Percentiles rank a stretch among this genome's conserved stretches.
Evolutionary conservation across 805 yeast genomes (phyloP).

Genomic region (Candida ipomoeae): DNA sequence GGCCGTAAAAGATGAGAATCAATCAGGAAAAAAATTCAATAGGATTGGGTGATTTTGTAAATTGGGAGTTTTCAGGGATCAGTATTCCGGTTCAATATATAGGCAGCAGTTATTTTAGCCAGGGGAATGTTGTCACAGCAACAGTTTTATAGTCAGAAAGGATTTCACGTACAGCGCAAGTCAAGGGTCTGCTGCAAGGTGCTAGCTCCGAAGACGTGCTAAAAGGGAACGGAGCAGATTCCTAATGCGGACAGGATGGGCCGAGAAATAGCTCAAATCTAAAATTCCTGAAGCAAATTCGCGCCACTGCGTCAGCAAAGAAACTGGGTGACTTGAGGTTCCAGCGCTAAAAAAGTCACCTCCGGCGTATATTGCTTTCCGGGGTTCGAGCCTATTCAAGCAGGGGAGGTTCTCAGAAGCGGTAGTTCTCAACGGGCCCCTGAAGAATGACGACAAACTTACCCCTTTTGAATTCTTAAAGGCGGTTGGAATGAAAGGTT

Average conservation of each 20-base stretch:
- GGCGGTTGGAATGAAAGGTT: too few relatives aligned
- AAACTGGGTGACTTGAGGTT: not conserved
- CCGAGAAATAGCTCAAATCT: not conserved
- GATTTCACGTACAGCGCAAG: not conserved
- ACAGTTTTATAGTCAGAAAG: not conserved
- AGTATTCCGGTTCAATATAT: too few relatives aligned
- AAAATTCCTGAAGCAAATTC: not conserved
- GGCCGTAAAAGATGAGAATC: too few relatives aligned
- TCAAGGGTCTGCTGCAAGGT: not conserved
- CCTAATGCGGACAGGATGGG: not conserved
- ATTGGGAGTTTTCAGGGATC: too few relatives aligned
- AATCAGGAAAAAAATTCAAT: too few relatives aligned
- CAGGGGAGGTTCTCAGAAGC: too few relatives aligned
- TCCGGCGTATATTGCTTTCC: not conserved
- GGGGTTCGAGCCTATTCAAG: not conserved
- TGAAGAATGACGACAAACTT: too few relatives aligned
- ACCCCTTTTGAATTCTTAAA: too few relatives aligned
- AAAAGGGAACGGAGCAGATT: not conserved
- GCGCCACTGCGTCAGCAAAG: not conserved
- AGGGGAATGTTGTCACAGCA: too few relatives aligned
- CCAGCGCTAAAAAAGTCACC: not conserved
- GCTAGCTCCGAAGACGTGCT: not conserved
- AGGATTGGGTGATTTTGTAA: too few relatives aligned
- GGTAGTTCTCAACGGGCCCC: too few relatives aligned
- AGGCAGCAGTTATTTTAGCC: too few relatives aligned